Base-by-base conservation (phyloP, 2,329 filamentous ascomycete species). In the Ascochyta koolunga region DNA sequence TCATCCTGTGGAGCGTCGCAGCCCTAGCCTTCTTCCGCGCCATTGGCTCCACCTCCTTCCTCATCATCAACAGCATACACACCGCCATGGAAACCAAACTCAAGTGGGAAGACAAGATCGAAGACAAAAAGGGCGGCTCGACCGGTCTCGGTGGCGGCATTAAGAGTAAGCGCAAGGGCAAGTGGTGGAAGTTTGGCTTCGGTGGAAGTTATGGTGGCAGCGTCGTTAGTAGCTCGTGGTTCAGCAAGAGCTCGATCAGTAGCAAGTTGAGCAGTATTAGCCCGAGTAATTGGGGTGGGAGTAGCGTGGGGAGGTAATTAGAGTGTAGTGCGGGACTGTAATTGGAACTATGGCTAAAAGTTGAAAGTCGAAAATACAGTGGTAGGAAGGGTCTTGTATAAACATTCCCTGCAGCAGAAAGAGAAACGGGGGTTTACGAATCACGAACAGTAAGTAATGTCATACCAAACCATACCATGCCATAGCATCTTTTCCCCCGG, bases 1-100 rank as follows among this genome's bases (percentile, higher is more conserved):
- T 98, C 77, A 91, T 99, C 70, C 83, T 99, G 19, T 99, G 95
- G 95, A 81, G 85, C 25, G 95, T 99, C 13, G 95, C 95, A 0
- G 83, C 83, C 0, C 78, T 99, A 22, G 95, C 96, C 1, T 79
- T 95, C 6, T 96, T 99, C 82, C 86, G 95, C 60, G 93, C 91
- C 0, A 74, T 97, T 1, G 95, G 95, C 0, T 89, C 84, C 9
- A 87, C 87, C 0, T 85, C 90, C 0, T 99, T 96, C 77, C 87
- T 90, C 2, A 75, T 97, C 54, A 87, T 98, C 68, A 93, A 96
- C 70, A 79, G 88, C 29, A 78, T 99, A 50, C 93, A 96, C 71
- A 88, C 87, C 69, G 80, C 96, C 32, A 91, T 95, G 32, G 93
- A 99, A 76, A 93, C 92, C 0, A 86, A 91, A 64, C 84, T 96